These are phyloP conservation scores for Annulohypoxylon stygium DNA, from an alignment of 495 filamentous ascomycete genomes.

Conservation along the genomic window DNA sequence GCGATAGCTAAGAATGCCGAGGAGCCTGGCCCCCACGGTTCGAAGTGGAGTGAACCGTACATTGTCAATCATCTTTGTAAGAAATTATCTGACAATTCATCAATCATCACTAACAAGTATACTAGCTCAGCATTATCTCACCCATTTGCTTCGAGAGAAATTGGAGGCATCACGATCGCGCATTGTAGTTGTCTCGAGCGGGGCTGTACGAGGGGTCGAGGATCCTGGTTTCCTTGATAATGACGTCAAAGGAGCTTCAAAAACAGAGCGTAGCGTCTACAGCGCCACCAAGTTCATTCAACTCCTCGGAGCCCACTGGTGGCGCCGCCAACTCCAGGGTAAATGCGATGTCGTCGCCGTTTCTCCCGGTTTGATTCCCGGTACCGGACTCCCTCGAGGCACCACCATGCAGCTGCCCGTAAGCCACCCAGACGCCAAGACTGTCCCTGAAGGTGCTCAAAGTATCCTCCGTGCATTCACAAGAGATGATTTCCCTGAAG, in stretches of 20 bases:
- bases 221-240: constrained; percentile 53
- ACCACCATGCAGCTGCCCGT: constrained; percentile 26
- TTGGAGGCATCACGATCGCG: constrained; percentile 54
- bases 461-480: constrained; percentile 58
- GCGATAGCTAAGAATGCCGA: constrained; percentile 45
- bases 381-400: constrained; percentile 50
- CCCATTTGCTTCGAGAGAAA: constrained; percentile 56
- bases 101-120: not conserved
- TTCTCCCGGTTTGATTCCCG: constrained; percentile 59
- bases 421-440: constrained; percentile 56
- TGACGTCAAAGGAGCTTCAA: constrained; percentile 51
- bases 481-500: constrained; percentile 58
- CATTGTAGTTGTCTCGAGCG: constrained; percentile 60
- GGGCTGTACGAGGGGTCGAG: constrained; percentile 50
- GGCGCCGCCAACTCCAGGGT: constrained; percentile 59
- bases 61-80: constrained; percentile 62
- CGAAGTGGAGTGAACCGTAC: constrained; percentile 57
- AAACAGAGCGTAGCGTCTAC: constrained; percentile 48
- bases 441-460: constrained; percentile 55
- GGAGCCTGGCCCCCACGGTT: constrained; percentile 48
- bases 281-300: constrained; percentile 58
- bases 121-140: constrained; percentile 62
- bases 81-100: not conserved
- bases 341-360: constrained; percentile 58
- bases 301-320: constrained; percentile 62